phyloP scores from a whole-genome alignment of 2,329 filamentous ascomycete genomes.

The Elsinoe necatrix region DNA sequence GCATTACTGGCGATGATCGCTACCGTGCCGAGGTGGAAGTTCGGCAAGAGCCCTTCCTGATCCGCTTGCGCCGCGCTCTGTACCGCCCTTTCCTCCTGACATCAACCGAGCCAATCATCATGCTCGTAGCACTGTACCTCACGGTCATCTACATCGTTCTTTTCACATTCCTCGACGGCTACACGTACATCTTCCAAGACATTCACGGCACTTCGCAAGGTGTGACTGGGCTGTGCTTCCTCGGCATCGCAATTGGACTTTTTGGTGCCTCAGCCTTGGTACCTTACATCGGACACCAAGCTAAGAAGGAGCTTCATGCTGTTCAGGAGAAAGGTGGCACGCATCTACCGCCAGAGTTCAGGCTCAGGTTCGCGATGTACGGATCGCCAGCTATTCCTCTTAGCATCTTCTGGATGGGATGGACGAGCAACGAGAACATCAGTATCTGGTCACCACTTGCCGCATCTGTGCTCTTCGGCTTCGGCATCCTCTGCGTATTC shows the following conservation, averaged over 20 bases:
- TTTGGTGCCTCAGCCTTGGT: slow-evolving; percentile 32
- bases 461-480: slow-evolving; percentile 46
- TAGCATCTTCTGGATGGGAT: slow-evolving; percentile 51
- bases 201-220: slow-evolving; percentile 41
- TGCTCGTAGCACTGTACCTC: slow-evolving; percentile 40
- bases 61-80: slow-evolving; percentile 30
- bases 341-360: slow-evolving; percentile 43
- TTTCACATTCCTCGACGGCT: slow-evolving; percentile 43
- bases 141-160: slow-evolving; percentile 41
- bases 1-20: slow-evolving; percentile 33
- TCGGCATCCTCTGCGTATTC: slow-evolving; percentile 37
- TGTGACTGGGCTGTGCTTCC: slow-evolving; percentile 40
- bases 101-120: slow-evolving; percentile 39
- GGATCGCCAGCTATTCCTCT: slow-evolving; percentile 44
- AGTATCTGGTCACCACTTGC: slow-evolving; percentile 45
- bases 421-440: slow-evolving; percentile 41
- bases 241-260: slow-evolving; percentile 40
- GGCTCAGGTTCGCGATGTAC: slow-evolving; percentile 47
- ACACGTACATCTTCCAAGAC: slow-evolving; percentile 44
- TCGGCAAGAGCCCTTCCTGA: slow-evolving; percentile 31
- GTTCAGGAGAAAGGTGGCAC: slow-evolving; percentile 33
- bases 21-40: slow-evolving; percentile 43
- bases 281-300: slow-evolving; percentile 39
- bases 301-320: slow-evolving; percentile 36
- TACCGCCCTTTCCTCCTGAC: slow-evolving; percentile 39